Conservation (phyloP, 2,329 filamentous ascomycete genomes). For the Fusarium algeriense region DNA sequence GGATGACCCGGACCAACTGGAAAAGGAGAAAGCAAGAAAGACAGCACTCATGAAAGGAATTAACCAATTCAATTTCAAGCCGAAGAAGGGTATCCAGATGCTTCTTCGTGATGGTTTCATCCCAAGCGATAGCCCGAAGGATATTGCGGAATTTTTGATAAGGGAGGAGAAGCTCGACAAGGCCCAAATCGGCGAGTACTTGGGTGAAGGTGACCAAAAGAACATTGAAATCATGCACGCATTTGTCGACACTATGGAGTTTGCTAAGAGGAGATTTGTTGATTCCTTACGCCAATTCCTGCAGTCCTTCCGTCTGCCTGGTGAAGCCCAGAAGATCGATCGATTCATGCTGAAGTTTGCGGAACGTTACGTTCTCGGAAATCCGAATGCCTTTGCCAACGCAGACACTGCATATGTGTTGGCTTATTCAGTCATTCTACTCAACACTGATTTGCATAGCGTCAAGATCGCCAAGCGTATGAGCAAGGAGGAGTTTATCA, state of each 20-base stretch:
- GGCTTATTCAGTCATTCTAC: slow-evolving; percentile 94
- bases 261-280: slow-evolving; percentile 89
- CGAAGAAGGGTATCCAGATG: slow-evolving; percentile 90
- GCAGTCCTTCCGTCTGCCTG: slow-evolving; percentile 93
- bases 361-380: slow-evolving; percentile 92
- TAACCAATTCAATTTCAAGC: slow-evolving; percentile 96
- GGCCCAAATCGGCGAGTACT: slow-evolving; percentile 89
- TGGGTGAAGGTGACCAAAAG: slow-evolving; percentile 91
- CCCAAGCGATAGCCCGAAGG: slow-evolving; percentile 77
- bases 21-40: slow-evolving; percentile 93
- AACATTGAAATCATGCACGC: slow-evolving; percentile 99
- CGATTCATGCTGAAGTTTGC: slow-evolving; percentile 99
- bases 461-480: slow-evolving; percentile 85
- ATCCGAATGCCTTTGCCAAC: slow-evolving; percentile 97
- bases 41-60: slow-evolving; percentile 91
- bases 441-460: slow-evolving; percentile 97
- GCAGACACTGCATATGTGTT: slow-evolving; percentile 97
- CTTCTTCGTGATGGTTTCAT: slow-evolving; percentile 91
- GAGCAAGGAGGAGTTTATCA: slow-evolving; percentile 98
- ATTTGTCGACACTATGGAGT: slow-evolving; percentile 96
- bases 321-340: slow-evolving; percentile 98
- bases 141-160: slow-evolving; percentile 87
- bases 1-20: slow-evolving; percentile 93
- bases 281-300: slow-evolving; percentile 92
- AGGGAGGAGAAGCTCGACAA: slow-evolving; percentile 90